phyloP scores from a whole-genome alignment of 78 protist genomes.

The Cavenderia fasciculata region DNA sequence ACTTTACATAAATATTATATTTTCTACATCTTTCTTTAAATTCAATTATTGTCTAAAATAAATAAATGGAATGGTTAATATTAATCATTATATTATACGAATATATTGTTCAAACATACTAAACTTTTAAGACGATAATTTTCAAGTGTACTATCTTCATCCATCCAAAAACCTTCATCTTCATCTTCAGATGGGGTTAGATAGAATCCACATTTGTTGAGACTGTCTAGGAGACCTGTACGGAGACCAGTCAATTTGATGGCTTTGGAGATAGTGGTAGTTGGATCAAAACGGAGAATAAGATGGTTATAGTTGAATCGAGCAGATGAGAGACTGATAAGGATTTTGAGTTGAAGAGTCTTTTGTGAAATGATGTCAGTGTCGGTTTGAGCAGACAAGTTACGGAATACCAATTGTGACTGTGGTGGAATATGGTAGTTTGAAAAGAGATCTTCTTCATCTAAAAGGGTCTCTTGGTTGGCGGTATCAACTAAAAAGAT shows the following conservation, averaged over 20 bases:
- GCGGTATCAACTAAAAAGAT: not conserved
- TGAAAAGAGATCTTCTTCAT: conserved; percentile 68
- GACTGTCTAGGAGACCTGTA: conserved; percentile 49
- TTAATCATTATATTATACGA: not conserved
- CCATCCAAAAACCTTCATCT: conserved; percentile 79
- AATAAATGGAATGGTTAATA: not conserved
- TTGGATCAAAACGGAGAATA: conserved; percentile 37
- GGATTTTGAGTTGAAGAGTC: conserved; percentile 7
- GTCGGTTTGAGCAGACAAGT: not conserved
- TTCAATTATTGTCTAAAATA: conserved; percentile 33
- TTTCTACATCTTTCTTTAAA: conserved; percentile 72
- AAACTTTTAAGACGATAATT: conserved; percentile 22
- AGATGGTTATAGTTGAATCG: conserved; percentile 6
- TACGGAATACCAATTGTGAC: conserved; percentile 9
- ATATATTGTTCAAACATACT: not conserved
- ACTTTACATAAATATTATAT: conserved; percentile 17
- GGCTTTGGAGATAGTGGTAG: conserved; percentile 29
- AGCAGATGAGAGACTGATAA: not conserved
- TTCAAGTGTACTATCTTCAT: conserved; percentile 33
- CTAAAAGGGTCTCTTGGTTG: conserved; percentile 6
- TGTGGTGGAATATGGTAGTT: not conserved
- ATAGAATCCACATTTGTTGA: conserved; percentile 68
- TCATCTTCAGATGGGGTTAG: conserved; percentile 66
- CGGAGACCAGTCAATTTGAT: conserved; percentile 57
- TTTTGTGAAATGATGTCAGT: not conserved